A percentile compares a stretch with the other conserved stretches of the same genome.
phyloP scores from a whole-genome alignment of 345 rosid species.

The Eucalyptus paniculata region DNA sequence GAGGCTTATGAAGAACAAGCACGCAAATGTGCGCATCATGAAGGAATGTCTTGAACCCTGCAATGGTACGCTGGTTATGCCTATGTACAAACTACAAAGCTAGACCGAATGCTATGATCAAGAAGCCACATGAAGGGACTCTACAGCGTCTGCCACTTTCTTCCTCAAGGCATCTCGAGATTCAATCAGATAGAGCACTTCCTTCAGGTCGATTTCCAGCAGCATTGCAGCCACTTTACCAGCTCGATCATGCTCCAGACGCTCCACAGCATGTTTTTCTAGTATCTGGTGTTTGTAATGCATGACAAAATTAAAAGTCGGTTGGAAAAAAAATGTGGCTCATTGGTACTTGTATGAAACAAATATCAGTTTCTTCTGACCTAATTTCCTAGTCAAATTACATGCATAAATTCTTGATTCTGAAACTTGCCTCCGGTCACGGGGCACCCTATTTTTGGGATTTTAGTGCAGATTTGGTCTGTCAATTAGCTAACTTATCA shows the following conservation, averaged over 20 bases:
- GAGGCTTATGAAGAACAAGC: background rate
- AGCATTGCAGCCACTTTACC: conserved; percentile 72
- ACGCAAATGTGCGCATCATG: background rate
- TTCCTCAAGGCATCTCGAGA: conserved; percentile 58
- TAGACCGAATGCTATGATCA: background rate
- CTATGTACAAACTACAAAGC: background rate
- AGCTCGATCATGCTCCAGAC: conserved; percentile 37
- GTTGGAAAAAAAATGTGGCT: background rate
- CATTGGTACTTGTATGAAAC: background rate
- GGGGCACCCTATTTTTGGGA: background rate
- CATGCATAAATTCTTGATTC: background rate
- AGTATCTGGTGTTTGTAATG: conserved; percentile 29
- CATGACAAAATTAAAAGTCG: background rate
- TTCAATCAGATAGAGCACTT: conserved; percentile 59
- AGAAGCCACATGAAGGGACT: conserved; percentile 17
- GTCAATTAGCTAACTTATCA: background rate
- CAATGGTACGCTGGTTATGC: background rate
- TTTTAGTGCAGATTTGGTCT: background rate
- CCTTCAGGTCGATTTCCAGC: conserved; percentile 70
- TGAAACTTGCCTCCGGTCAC: background rate
- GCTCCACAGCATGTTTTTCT: conserved; percentile 58
- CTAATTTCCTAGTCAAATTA: background rate
- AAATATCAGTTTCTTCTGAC: background rate
- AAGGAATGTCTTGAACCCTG: background rate
- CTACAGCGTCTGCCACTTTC: conserved; percentile 63